Evolutionary conservation across 2,329 filamentous ascomycete genomes (phyloP).

Genomic region (Cladosporium sphaerospermum): DNA sequence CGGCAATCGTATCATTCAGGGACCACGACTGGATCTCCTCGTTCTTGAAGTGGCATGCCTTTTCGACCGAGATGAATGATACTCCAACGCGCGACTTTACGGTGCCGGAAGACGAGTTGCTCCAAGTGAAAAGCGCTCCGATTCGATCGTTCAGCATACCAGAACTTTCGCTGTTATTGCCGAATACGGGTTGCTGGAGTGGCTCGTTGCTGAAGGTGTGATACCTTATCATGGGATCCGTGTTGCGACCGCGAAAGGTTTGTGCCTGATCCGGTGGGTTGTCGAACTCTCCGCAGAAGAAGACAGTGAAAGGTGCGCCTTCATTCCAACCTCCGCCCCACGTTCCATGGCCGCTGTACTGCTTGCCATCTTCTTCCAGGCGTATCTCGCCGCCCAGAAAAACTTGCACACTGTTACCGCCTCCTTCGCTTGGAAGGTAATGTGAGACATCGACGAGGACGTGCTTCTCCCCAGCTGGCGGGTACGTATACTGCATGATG

Average conservation of each 20-base stretch:
- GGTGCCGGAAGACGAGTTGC: constrained; percentile 25
- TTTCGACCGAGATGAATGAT: constrained; percentile 57
- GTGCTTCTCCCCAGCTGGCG: constrained; percentile 37
- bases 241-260: constrained; percentile 30
- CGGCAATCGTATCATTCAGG: constrained; percentile 22
- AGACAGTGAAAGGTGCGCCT: constrained; percentile 53
- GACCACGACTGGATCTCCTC: constrained; percentile 46
- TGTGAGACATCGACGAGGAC: constrained; percentile 59
- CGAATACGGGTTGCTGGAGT: constrained; percentile 35
- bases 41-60: constrained; percentile 56
- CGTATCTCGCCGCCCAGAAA: constrained; percentile 55
- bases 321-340: constrained; percentile 62
- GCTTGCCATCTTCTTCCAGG: constrained; percentile 41
- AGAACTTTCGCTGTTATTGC: constrained; percentile 22
- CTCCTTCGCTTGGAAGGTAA: constrained; percentile 51
- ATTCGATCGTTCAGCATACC: constrained; percentile 40
- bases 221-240: constrained; percentile 19
- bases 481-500: constrained; percentile 57
- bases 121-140: constrained; percentile 48
- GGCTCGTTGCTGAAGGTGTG: constrained; percentile 20
- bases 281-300: constrained; percentile 58
- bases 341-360: constrained; percentile 52
- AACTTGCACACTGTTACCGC: constrained; percentile 47
- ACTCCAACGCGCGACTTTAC: constrained; percentile 56
- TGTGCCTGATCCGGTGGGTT: constrained; percentile 27